phyloP scores from a whole-genome alignment of 2,329 filamentous ascomycete genomes.

The Talaromyces sp. region DNA sequence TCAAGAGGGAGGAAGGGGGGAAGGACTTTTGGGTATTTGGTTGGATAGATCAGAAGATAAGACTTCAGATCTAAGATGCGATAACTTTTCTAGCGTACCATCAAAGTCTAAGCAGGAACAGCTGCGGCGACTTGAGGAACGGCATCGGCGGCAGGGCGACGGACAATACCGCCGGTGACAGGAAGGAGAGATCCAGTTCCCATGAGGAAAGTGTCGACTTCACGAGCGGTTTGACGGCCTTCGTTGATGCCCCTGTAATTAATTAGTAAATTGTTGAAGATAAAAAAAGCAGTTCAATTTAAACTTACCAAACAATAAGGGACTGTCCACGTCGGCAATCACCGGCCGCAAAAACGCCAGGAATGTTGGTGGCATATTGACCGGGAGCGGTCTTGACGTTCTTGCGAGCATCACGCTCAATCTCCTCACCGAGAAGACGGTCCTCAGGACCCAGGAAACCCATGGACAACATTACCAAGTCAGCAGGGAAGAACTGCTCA shows the following conservation, averaged over 20 bases:
- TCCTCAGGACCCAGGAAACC: conserved; percentile 94
- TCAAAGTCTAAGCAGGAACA: conserved; percentile 9
- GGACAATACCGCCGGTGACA: conserved; percentile 88
- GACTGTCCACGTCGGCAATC: conserved; percentile 94
- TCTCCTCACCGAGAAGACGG: conserved; percentile 76
- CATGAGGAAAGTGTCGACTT: conserved; percentile 85
- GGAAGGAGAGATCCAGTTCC: conserved; percentile 71
- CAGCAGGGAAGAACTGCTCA: conserved; percentile 93
- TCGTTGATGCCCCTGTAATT: conserved; percentile 82
- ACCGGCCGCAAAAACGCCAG: conserved; percentile 88
- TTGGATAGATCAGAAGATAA: neutral
- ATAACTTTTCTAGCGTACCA: neutral
- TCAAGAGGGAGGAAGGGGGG: neutral
- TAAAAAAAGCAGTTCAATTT: neutral
- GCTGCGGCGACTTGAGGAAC: conserved; percentile 32
- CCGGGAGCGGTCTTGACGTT: conserved; percentile 91
- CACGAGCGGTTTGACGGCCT: conserved; percentile 84
- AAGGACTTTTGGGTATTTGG: conserved; percentile 10
- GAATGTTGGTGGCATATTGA: conserved; percentile 81
- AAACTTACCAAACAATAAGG: conserved; percentile 83
- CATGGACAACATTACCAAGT: conserved; percentile 92
- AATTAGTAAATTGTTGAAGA: conserved; percentile 11
- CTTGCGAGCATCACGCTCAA: conserved; percentile 89
- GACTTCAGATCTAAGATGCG: neutral
- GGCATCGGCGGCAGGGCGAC: conserved; percentile 60